These are phyloP conservation scores for Gnomoniopsis sp. DNA, from an alignment of 2,329 filamentous ascomycete species.

Conservation along the genomic window DNA sequence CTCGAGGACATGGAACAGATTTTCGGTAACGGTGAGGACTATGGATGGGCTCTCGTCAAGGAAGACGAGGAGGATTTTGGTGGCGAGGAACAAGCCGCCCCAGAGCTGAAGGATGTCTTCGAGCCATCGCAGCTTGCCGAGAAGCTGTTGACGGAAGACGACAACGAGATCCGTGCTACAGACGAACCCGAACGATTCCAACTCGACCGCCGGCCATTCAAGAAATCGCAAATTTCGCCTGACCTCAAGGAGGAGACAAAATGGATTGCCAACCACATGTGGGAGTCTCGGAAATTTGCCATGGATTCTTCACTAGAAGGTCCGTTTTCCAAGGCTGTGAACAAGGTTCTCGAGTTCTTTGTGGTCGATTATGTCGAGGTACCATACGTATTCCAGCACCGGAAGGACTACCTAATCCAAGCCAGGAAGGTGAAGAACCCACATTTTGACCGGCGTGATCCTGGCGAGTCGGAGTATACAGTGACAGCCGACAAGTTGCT, in stretches of 20 bases:
- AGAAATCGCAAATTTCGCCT: slow-evolving; percentile 70
- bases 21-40: slow-evolving; percentile 93
- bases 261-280: slow-evolving; percentile 89
- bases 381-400: slow-evolving; percentile 96
- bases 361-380: slow-evolving; percentile 93
- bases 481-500: slow-evolving; percentile 83
- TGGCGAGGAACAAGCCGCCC: slow-evolving; percentile 69
- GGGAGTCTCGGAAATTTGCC: slow-evolving; percentile 77
- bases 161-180: slow-evolving; percentile 82
- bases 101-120: slow-evolving; percentile 96
- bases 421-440: slow-evolving; percentile 67
- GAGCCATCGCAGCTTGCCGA: slow-evolving; percentile 93
- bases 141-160: slow-evolving; percentile 91
- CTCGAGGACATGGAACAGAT: slow-evolving; percentile 95
- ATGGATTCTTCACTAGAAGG: slow-evolving; percentile 60
- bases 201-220: slow-evolving; percentile 84
- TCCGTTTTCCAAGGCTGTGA: slow-evolving; percentile 83
- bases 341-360: slow-evolving; percentile 92
- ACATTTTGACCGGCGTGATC: slow-evolving; percentile 57
- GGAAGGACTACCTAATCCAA: slow-evolving; percentile 96
- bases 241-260: slow-evolving; percentile 77
- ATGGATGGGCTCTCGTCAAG: slow-evolving; percentile 87
- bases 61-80: slow-evolving; percentile 83
- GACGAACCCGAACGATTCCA: slow-evolving; percentile 96
- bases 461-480: slow-evolving; percentile 59